These are phyloP conservation scores for Crucihimalaya himalaica DNA, from an alignment of 345 rosid genomes.

Conservation along the genomic window DNA sequence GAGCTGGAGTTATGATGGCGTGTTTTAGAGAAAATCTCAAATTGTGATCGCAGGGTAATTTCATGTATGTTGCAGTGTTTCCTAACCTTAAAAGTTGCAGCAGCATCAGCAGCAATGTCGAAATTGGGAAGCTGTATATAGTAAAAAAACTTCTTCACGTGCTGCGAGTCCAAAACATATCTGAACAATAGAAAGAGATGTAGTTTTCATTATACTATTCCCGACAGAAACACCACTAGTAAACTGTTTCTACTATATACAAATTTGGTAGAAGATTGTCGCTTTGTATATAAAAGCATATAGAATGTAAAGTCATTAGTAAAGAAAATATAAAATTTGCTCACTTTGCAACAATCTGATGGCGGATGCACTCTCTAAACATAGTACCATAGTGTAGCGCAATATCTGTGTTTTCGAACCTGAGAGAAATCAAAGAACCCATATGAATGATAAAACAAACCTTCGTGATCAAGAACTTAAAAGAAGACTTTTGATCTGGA, in stretches of 20 bases:
- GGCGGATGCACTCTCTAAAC: slow-evolving; percentile 98
- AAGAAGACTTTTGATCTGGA: neutral
- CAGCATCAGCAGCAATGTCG: slow-evolving; percentile 96
- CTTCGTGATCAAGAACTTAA: neutral
- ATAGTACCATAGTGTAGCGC: slow-evolving; percentile 96
- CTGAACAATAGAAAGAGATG: slow-evolving; percentile 43
- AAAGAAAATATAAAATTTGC: slow-evolving; percentile 15
- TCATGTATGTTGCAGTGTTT: neutral
- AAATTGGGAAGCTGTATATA: slow-evolving; percentile 94
- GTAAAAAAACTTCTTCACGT: slow-evolving; percentile 80
- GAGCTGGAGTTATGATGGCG: slow-evolving; percentile 13
- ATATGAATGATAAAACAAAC: slow-evolving; percentile 4
- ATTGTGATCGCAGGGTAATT: neutral
- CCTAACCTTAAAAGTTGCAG: slow-evolving; percentile 87
- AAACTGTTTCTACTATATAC: neutral
- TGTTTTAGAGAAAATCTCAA: neutral
- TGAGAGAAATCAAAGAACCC: slow-evolving; percentile 40
- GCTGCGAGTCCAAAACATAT: slow-evolving; percentile 76
- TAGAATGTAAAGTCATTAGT: neutral
- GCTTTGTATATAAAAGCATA: neutral
- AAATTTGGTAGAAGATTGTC: neutral
- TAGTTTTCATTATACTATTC: neutral
- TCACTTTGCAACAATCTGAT: slow-evolving; percentile 93
- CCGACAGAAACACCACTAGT: neutral
- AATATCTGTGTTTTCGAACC: slow-evolving; percentile 83